Evolutionary conservation across 2,329 filamentous ascomycete species (phyloP), one percentile per base, ranked within the genome.

Genomic region (Diplocarpon mali): DNA sequence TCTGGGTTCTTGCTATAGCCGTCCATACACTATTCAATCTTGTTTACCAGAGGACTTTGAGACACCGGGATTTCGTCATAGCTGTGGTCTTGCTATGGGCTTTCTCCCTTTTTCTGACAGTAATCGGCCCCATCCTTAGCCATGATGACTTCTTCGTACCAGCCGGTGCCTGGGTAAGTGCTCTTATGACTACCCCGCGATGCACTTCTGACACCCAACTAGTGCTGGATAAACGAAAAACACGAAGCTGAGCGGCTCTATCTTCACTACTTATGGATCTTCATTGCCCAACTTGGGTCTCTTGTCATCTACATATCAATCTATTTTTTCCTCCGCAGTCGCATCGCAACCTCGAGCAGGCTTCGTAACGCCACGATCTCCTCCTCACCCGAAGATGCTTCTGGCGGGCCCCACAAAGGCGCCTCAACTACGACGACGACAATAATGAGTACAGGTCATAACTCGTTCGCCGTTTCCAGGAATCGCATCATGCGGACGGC

Each of bases 261-360:
- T 48, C 64, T 71, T 2, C 73, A 76, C 49, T 76, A 76, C 52
- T 53, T 75, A 38, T 76, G 71, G 70, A 71, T 75, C 44, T 75
- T 75, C 54, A 58, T 71, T 17, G 66, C 69, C 44, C 66, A 75
- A 52, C 71, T 74, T 52, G 67, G 69, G 12, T 72, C 69, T 16
- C 61, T 75, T 5, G 40, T 71, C 32, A 65, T 73, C 46, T 77
- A 77, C 58, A 58, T 64, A 13, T 44, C 63, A 30, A 54, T 62
- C 4, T 64, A 61, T 46, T 59, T 57, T 45, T 62, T 56, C 30
- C 20, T 64, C 7, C 58, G 54, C 10, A 42, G 41, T n/a, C 49
- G 44, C 13, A 38, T 57, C 8, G 29, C 49, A 8, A 40, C 15
- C 1, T 43, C 45, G 12, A 42, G 29, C 16, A 31, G 40, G 5